Percentiles rank a stretch among this genome's conserved stretches.
Evolutionary conservation across 2,329 filamentous ascomycete genomes (phyloP).

Genomic region (Nemania abortiva): DNA sequence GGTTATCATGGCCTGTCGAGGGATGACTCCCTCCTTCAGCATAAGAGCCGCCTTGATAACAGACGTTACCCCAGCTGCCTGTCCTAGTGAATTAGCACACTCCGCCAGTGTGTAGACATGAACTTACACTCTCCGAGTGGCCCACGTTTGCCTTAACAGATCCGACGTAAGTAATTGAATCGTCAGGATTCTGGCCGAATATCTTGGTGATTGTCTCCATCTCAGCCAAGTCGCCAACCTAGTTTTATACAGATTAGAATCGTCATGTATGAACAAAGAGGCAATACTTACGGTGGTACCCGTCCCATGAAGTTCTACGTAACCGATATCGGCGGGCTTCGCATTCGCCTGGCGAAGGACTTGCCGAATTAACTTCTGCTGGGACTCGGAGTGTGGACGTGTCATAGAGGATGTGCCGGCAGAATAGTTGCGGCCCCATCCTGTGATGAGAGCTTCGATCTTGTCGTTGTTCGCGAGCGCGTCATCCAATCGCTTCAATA

Average conservation of each 20-base stretch:
- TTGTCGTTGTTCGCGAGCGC: conserved; percentile 60
- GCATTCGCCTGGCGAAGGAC: conserved; percentile 38
- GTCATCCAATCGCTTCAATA: conserved; percentile 48
- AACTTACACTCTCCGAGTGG: conserved; percentile 56
- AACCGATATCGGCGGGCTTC: conserved; percentile 61
- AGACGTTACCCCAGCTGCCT: conserved; percentile 53
- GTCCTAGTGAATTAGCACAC: conserved; percentile 12
- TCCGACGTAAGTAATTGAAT: conserved; percentile 59
- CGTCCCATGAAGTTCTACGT: conserved; percentile 77
- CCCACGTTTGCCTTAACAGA: conserved; percentile 63
- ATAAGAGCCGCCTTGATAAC: conserved; percentile 62
- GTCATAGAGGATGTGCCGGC: conserved; percentile 73
- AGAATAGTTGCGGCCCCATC: conserved; percentile 77
- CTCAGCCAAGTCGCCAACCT: conserved; percentile 72
- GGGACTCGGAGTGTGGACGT: conserved; percentile 51
- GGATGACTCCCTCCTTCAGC: conserved; percentile 58
- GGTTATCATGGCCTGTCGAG: conserved; percentile 62
- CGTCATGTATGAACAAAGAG: neutral
- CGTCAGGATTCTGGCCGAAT: conserved; percentile 62
- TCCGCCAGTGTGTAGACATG: neutral
- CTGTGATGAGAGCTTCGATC: conserved; percentile 56
- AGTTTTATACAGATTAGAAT: conserved; percentile 3
- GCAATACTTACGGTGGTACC: conserved; percentile 68
- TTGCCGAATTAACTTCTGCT: conserved; percentile 44
- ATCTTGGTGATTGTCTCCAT: conserved; percentile 70